Conservation (phyloP, 2,329 filamentous ascomycete genomes). For the Talaromyces piceae region DNA sequence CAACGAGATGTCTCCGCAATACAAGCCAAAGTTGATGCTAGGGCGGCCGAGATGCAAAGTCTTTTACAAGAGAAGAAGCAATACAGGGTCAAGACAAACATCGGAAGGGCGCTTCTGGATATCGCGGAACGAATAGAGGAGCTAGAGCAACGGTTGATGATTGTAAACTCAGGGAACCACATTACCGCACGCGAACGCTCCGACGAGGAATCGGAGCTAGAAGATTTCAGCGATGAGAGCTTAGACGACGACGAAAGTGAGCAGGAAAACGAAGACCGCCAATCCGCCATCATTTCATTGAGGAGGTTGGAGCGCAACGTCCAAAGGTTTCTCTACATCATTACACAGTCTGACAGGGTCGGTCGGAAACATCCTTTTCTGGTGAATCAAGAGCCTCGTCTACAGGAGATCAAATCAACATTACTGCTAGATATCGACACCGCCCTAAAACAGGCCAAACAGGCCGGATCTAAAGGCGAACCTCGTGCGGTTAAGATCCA, state of each 20-base stretch:
- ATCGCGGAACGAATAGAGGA: conserved; percentile 45
- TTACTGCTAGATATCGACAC: conserved; percentile 58
- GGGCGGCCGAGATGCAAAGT: conserved; percentile 54
- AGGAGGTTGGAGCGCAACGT: conserved; percentile 49
- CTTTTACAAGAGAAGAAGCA: conserved; percentile 60
- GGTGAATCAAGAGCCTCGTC: conserved; percentile 46
- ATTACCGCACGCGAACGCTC: conserved; percentile 11
- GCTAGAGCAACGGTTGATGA: conserved; percentile 62
- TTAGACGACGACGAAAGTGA: conserved; percentile 11
- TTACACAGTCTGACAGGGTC: conserved; percentile 43
- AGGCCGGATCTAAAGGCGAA: conserved; percentile 26
- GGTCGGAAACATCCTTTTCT: conserved; percentile 58
- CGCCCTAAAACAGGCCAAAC: conserved; percentile 52
- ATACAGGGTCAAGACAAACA: conserved; percentile 58
- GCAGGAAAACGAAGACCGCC: conserved; percentile 29
- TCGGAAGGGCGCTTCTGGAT: conserved; percentile 45
- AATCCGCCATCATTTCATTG: conserved; percentile 27
- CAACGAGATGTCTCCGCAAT: conserved; percentile 72
- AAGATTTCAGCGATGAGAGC: conserved; percentile 28
- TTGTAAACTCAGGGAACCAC: conserved; percentile 38
- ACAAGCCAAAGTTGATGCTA: conserved; percentile 55
- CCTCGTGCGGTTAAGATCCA: conserved; percentile 48
- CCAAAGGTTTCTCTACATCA: conserved; percentile 51
- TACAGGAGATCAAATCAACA: conserved; percentile 53
- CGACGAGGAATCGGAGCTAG: conserved; percentile 27